Evolutionary conservation across 148 eudicot genomes (phyloP).

Genomic region (Dysphania ambrosioides): DNA sequence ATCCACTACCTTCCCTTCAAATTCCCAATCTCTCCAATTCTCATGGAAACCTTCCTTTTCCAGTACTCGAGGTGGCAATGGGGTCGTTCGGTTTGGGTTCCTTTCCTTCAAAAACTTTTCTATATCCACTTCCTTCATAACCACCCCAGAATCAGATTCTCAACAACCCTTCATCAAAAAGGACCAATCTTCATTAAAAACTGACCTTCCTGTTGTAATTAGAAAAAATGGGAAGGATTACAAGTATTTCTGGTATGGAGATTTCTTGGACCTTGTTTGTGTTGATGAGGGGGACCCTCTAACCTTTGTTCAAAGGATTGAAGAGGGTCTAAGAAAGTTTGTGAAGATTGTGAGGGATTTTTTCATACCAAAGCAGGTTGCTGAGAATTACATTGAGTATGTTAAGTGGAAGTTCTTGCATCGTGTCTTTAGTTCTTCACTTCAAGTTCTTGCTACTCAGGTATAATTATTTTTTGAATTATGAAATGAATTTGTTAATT

Average conservation of each 20-base stretch:
- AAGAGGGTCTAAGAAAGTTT: constrained; percentile 42
- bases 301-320: constrained; percentile 32
- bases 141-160: constrained; percentile 16
- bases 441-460: constrained; percentile 99
- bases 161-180: constrained; percentile 25
- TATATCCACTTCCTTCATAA: constrained; percentile 18
- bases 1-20: constrained; percentile 6
- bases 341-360: constrained; percentile 44
- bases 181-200: constrained; percentile 22
- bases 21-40: constrained; percentile 22
- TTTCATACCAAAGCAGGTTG: constrained; percentile 68
- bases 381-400: constrained; percentile 63
- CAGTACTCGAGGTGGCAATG: not conserved
- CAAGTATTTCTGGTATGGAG: constrained; percentile 55
- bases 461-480: constrained; percentile 26
- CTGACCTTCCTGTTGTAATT: constrained; percentile 52
- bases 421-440: constrained; percentile 84
- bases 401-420: constrained; percentile 95
- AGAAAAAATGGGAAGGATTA: constrained; percentile 43
- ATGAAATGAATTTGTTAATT: not conserved
- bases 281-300: constrained; percentile 30
- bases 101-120: constrained; percentile 18
- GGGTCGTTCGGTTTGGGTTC: not conserved
- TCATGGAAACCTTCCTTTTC: constrained; percentile 37
- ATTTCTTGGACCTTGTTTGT: constrained; percentile 48